phyloP scores from a whole-genome alignment of 306 rosid genomes.

The Clitoria ternatea region DNA sequence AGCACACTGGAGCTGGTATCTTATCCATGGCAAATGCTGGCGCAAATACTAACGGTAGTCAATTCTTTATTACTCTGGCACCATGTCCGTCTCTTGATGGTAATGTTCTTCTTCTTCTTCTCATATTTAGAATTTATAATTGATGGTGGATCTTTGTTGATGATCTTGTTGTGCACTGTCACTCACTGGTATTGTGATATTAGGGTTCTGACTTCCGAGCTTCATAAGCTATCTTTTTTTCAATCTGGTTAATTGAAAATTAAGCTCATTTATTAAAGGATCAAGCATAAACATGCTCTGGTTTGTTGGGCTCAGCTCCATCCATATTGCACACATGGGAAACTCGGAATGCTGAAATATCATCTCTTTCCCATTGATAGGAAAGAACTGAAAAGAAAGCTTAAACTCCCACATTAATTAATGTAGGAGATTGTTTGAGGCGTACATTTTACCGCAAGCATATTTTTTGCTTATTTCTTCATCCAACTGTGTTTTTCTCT shows the following conservation, averaged over 20 bases:
- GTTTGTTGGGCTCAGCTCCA: background rate
- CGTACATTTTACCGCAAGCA: too few relatives aligned
- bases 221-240: background rate
- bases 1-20: conserved; percentile 98
- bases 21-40: conserved; percentile 99
- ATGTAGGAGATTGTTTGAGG: too few relatives aligned
- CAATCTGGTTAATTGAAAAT: background rate
- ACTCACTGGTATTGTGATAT: background rate
- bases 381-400: background rate
- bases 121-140: background rate
- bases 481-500: background rate
- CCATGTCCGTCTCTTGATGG: conserved; percentile 98
- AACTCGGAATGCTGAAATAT: background rate
- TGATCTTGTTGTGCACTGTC: background rate
- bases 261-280: too few relatives aligned
- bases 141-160: background rate
- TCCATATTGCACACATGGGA: background rate
- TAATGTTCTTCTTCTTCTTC: conserved; percentile 27
- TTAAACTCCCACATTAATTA: too few relatives aligned
- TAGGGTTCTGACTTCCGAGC: conserved; percentile 10
- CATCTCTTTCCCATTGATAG: background rate
- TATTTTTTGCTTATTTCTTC: background rate
- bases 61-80: conserved; percentile 87
- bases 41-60: conserved; percentile 91
- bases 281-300: background rate